Evolutionary conservation across 139 green algal species (phyloP).

Genomic region (Coccomyxa sp.): DNA sequence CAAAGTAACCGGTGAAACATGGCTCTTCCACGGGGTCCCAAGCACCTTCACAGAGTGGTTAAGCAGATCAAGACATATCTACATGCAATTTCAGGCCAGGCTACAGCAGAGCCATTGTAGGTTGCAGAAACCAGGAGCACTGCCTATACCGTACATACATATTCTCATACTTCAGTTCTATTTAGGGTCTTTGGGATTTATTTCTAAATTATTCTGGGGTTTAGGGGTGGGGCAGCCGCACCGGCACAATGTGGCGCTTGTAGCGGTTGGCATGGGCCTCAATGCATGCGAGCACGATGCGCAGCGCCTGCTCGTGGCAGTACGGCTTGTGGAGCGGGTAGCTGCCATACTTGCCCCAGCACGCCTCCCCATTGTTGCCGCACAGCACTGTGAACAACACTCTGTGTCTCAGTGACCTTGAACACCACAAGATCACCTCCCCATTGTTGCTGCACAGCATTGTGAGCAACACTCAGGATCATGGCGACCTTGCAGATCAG

Average conservation of each 20-base stretch:
- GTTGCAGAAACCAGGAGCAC: too few species aligned
- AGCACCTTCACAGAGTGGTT: too few species aligned
- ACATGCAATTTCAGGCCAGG: too few species aligned
- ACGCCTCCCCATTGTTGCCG: slow-evolving; percentile 89
- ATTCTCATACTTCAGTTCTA: too few species aligned
- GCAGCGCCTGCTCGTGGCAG: slow-evolving; percentile 92
- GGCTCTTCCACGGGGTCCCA: too few species aligned
- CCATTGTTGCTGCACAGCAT: slow-evolving; percentile 88
- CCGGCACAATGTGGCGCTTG: slow-evolving; percentile 88
- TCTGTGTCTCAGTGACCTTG: neutral
- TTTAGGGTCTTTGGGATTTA: too few species aligned
- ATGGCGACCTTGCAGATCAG: too few species aligned
- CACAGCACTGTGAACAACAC: slow-evolving; percentile 54
- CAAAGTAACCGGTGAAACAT: too few species aligned
- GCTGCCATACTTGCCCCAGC: slow-evolving; percentile 90
- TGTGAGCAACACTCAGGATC: neutral
- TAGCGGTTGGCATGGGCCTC: slow-evolving; percentile 61
- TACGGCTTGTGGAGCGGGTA: slow-evolving; percentile 90
- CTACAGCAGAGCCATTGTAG: too few species aligned
- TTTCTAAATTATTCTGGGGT: too few species aligned
- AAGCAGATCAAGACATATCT: too few species aligned
- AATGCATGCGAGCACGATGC: slow-evolving; percentile 90
- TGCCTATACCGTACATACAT: too few species aligned
- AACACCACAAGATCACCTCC: slow-evolving; percentile 65
- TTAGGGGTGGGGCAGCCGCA: neutral